phyloP scores from a whole-genome alignment of 2,329 filamentous ascomycete species.

The Curvularia sp. region DNA sequence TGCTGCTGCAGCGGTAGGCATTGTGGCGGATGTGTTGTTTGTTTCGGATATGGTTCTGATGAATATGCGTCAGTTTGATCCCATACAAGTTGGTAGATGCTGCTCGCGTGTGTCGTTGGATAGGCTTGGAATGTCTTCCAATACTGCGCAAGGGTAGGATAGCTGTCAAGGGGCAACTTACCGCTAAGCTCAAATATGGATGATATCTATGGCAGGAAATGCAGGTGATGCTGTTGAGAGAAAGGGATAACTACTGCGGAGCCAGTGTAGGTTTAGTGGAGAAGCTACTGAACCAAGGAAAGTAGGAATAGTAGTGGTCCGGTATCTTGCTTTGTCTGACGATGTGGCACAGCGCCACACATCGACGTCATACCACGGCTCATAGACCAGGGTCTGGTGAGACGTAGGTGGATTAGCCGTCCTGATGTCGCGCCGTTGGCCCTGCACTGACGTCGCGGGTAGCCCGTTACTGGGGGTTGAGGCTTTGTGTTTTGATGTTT shows the following conservation, averaged over 20 bases:
- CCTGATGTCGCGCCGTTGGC: slow-evolving; percentile 34
- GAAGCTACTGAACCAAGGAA: slow-evolving; percentile 23
- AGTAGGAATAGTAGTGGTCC: slow-evolving; percentile 18
- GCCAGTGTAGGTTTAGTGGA: slow-evolving; percentile 12
- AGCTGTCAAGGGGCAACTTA: slow-evolving; percentile 20
- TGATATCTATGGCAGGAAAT: slow-evolving; percentile 1
- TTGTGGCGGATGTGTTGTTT: slow-evolving; percentile 21
- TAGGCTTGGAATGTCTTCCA: slow-evolving; percentile 16
- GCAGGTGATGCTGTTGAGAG: not conserved
- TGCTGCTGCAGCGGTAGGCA: slow-evolving; percentile 48
- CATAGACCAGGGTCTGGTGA: slow-evolving; percentile 28
- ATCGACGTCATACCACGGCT: slow-evolving; percentile 43
- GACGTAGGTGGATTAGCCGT: slow-evolving; percentile 35
- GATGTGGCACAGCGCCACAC: slow-evolving; percentile 40
- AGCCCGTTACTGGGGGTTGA: slow-evolving; percentile 14
- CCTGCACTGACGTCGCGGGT: slow-evolving; percentile 29
- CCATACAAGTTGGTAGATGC: not conserved
- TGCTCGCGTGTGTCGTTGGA: slow-evolving; percentile 33
- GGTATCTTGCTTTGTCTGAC: slow-evolving; percentile 35
- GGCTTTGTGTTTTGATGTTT: slow-evolving; percentile 13
- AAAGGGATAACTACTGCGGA: slow-evolving; percentile 8
- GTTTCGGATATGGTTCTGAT: not conserved
- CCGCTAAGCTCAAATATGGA: slow-evolving; percentile 11
- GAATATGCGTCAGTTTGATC: slow-evolving; percentile 9
- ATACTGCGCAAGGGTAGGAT: slow-evolving; percentile 11